A percentile compares a stretch with the other conserved stretches of the same genome.
Conservation (phyloP, 2,329 filamentous ascomycete genomes). For the Calonectria pteridis region DNA sequence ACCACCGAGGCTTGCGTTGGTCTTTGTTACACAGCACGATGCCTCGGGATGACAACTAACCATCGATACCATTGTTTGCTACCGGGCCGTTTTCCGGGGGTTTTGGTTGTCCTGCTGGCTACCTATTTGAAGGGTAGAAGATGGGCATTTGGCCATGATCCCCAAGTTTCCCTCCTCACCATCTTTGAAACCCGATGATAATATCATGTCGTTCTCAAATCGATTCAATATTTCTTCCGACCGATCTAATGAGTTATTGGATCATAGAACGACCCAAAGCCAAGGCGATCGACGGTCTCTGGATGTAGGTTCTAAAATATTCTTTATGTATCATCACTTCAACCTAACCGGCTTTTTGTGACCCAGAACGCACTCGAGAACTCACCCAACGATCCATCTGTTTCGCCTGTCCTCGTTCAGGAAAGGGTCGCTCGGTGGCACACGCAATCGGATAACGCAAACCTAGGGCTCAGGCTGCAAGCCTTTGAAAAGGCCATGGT, state of each 20-base stretch:
- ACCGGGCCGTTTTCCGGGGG: background rate
- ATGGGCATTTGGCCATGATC: background rate
- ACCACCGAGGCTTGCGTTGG: background rate
- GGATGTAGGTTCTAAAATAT: background rate
- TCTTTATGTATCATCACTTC: background rate
- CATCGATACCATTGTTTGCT: background rate
- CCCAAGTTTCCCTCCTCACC: background rate
- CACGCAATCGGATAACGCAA: background rate
- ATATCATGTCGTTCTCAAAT: background rate
- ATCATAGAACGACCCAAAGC: background rate
- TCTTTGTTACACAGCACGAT: background rate
- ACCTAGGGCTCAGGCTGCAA: background rate
- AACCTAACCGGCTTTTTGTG: background rate
- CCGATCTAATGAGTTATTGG: background rate
- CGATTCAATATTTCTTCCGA: background rate
- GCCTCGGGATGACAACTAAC: background rate
- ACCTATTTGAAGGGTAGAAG: background rate
- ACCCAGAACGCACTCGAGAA: background rate
- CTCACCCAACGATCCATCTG: background rate
- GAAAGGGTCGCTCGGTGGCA: background rate
- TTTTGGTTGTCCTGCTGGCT: background rate
- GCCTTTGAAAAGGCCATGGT: background rate
- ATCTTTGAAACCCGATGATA: background rate
- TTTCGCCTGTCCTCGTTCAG: background rate
- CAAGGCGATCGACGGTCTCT: background rate